Evolutionary conservation across 1,284 basidiomycete species (phyloP).

Genomic region (Puccinia triticina): DNA sequence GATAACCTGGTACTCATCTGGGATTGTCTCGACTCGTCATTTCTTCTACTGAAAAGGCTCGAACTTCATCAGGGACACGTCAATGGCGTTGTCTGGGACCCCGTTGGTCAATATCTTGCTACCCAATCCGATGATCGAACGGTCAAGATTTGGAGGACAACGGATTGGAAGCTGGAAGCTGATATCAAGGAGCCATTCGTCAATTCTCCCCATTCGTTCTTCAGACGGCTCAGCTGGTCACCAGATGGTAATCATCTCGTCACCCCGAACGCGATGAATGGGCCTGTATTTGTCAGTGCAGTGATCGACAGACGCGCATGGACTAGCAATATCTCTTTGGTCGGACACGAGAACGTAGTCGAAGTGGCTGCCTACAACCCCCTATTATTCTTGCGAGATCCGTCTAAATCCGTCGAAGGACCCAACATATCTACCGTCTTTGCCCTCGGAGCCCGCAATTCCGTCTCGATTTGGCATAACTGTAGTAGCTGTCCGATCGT

Average conservation of each 20-base stretch:
- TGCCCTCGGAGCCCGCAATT: constrained; percentile 79
- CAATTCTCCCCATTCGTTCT: constrained; percentile 91
- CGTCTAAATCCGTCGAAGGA: constrained; percentile 67
- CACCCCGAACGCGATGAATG: constrained; percentile 95
- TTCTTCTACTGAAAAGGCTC: constrained; percentile 73
- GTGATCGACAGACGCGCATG: constrained; percentile 85
- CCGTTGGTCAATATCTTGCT: constrained; percentile 91
- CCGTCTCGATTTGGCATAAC: constrained; percentile 83
- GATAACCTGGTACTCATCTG: constrained; percentile 90
- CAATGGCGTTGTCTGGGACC: constrained; percentile 98
- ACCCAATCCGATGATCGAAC: constrained; percentile 93
- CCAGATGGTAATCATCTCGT: constrained; percentile 98
- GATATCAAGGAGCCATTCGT: constrained; percentile 86
- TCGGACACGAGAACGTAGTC: constrained; percentile 97
- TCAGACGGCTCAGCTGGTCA: constrained; percentile 92
- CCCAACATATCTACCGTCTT: constrained; percentile 79
- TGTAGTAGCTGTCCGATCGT: constrained; percentile 84
- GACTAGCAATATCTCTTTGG: constrained; percentile 86
- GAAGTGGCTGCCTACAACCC: constrained; percentile 93
- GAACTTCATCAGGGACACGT: constrained; percentile 93
- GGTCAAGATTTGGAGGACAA: constrained; percentile 94
- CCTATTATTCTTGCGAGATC: constrained; percentile 81
- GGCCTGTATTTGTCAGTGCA: constrained; percentile 94
- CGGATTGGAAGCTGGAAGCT: constrained; percentile 83
- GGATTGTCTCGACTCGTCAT: constrained; percentile 73